Evolutionary conservation across 2,329 filamentous ascomycete species (phyloP).

Genomic region (Ceratocystis destructans): DNA sequence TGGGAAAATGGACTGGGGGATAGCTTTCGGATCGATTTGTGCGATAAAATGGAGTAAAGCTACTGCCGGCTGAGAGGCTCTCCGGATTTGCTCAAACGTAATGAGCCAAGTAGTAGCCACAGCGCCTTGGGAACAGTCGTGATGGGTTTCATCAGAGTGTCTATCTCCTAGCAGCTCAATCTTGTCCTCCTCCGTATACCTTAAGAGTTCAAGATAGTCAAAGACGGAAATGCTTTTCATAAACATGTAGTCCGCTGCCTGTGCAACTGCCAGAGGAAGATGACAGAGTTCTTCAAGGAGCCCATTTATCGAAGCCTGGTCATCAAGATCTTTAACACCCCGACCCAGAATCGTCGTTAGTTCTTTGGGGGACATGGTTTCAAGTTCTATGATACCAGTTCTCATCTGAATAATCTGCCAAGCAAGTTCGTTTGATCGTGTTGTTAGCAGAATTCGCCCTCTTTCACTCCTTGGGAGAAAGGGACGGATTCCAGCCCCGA

Average conservation of each 20-base stretch:
- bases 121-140: not conserved
- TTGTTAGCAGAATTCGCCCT: slow-evolving; percentile 13
- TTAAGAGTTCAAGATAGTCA: not conserved
- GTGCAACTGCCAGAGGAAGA: slow-evolving; percentile 20
- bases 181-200: not conserved
- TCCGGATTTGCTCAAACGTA: not conserved
- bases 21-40: not conserved
- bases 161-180: not conserved
- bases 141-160: not conserved
- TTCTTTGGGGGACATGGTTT: not conserved
- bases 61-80: not conserved
- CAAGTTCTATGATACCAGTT: not conserved
- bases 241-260: slow-evolving; percentile 20
- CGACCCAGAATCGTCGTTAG: not conserved
- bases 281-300: slow-evolving; percentile 4
- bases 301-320: not conserved
- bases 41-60: not conserved
- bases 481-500: slow-evolving; percentile 9
- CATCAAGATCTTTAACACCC: not conserved
- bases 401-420: not conserved
- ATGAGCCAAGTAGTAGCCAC: not conserved
- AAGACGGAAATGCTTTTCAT: not conserved
- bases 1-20: not conserved
- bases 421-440: not conserved
- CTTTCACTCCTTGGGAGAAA: slow-evolving; percentile 24